Conservation (phyloP, 2,329 filamentous ascomycete species). For the Gliomastix tumulicola region DNA sequence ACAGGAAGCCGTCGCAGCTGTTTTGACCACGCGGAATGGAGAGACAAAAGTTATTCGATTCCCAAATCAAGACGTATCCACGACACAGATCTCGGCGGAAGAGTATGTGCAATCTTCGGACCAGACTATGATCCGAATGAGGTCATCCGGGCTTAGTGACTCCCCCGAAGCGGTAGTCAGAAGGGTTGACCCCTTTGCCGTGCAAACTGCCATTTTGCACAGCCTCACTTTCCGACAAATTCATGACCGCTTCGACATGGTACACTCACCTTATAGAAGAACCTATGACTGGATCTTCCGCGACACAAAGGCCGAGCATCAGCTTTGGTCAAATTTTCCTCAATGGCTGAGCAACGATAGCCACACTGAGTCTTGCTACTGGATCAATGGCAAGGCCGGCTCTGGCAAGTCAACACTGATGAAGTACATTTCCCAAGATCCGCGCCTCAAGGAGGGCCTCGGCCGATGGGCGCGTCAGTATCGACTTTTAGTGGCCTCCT, state of each 20-base stretch:
- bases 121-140: too few relatives aligned
- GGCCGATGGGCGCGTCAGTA: slow-evolving; percentile 16
- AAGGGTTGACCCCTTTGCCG: background rate
- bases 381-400: slow-evolving; percentile 30
- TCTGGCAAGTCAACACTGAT: slow-evolving; percentile 34
- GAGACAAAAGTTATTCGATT: too few relatives aligned
- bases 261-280: background rate
- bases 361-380: slow-evolving; percentile 18
- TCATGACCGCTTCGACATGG: background rate
- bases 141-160: background rate
- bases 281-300: slow-evolving; percentile 2
- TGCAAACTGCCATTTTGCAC: too few relatives aligned
- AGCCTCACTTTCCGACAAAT: background rate
- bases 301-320: background rate
- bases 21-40: too few relatives aligned
- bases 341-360: slow-evolving; percentile 15
- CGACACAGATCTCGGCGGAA: too few relatives aligned
- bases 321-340: slow-evolving; percentile 1
- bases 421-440: slow-evolving; percentile 20
- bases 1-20: too few relatives aligned
- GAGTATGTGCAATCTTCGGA: too few relatives aligned
- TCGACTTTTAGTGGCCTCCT: slow-evolving; percentile 14
- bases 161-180: background rate
- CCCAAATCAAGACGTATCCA: too few relatives aligned
- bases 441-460: slow-evolving; percentile 9